Base-by-base conservation (phyloP, 1,284 basidiomycete genomes). In the Termitomyces sp. region DNA sequence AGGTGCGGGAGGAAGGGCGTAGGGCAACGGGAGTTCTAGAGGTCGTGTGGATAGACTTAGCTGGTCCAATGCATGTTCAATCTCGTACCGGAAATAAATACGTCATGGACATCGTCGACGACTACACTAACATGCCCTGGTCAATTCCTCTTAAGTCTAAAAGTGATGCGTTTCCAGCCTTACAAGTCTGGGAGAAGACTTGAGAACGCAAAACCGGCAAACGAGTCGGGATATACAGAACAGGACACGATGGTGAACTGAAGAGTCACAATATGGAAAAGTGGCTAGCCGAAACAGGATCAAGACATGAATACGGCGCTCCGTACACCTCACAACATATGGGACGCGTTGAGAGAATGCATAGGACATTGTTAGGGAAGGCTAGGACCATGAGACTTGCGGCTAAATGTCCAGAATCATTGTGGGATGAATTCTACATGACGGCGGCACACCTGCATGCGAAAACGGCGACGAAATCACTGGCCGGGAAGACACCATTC, bases 41-140 rank as follows among this genome's bases (percentile, higher is more conserved):
- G n/a, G 16, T 35, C 6, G 5, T 28, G 8, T 28, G 26, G 26
- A 8, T 28, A 28, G 26, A 28, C 26, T 28, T 28, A 28, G 26
- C 26, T 35, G 34, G 34, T 6, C 34, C 34, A 16, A 35, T 38
- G 35, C 55, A 46, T 62, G 0, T 64, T 73, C 55, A 64, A 72
- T 50, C n/a, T 40, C 5, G 31, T 52, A 52, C 16, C 9, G 35
- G 35, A 37, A 37, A 16, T n/a, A 37, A 19, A 37, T 37, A 18
- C 18, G 18, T 37, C n/a, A 35, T 35, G 26, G 26, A 28, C 26
- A 28, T 28, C 8, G 26, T 28, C 26, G 8, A 28, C 18, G 45
- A 53, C 34, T 50, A 31, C 28, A 34, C 55, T 2, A 49, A 33
- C 11, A 43, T 26, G 11, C 43, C 39, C 3, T 56, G 49, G 52